Base-by-base conservation (phyloP, 1,284 basidiomycete species). In the Trametes polyzona region DNA sequence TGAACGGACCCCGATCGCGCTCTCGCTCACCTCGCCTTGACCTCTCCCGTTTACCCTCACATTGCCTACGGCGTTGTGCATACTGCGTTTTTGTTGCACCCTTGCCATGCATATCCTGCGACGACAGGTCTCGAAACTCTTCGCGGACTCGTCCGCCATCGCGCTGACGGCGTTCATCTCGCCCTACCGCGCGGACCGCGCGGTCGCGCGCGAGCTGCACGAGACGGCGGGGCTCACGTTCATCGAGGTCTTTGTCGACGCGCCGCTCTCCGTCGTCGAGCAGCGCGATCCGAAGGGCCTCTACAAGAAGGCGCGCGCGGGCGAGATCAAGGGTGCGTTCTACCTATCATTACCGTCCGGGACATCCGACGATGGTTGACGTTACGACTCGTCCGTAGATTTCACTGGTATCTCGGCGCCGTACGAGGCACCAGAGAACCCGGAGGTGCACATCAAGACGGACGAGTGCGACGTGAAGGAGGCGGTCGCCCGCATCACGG, bases 391-490 rank as follows among this genome's bases (percentile, higher is more conserved):
- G 8, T 29, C 19, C 14, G n/a, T 58, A 96, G 96, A 98, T 62
- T 98, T 99, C 76, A 99, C 97, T 42, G 96, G 97, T 11, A 91
- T 99, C 70, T 96, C 94, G 33, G 95, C 97, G 3, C 97, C 97
- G 9, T 99, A 99, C 74, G 97, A 99, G 76, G 86, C 88, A 8
- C 96, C 97, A 6, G 79, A 81, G 56, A 78, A 78, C 16, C 88
- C 96, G 37, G 97, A 99, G 75, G 87, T 99, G 58, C 95, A 97
- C 77, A 92, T 99, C 73, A 87, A 84, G 70, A 98, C 96, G 5
- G 85, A 92, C 72, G 83, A 94, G 73, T 83, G 81, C 30, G 85
- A 90, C 64, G 89, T 99, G 42, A 80, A 83, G 36, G 87, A 90
- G 54, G 88, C 93, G 49, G 95, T 98, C 42, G 80, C 83, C 61